These are phyloP conservation scores for Epithele typhae DNA, from an alignment of 768 basidiomycete species.

Conservation along the genomic window DNA sequence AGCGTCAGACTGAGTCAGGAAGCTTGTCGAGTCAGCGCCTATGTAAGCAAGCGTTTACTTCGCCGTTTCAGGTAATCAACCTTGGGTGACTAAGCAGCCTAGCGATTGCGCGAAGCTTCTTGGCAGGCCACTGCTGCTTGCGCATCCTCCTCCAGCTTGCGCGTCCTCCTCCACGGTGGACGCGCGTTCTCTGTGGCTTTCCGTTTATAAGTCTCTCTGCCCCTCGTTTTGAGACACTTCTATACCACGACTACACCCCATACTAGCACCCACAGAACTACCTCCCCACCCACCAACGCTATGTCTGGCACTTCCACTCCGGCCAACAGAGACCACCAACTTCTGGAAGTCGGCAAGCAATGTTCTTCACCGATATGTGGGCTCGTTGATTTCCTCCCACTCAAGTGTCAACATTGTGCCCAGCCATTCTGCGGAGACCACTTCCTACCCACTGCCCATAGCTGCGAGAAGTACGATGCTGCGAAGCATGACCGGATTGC, in stretches of 20 bases:
- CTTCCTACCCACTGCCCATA: conserved; percentile 64
- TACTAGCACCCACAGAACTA: too few species aligned
- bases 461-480: conserved; percentile 68
- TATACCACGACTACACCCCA: too few species aligned
- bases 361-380: conserved; percentile 65
- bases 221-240: too few species aligned
- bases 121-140: conserved; percentile 10
- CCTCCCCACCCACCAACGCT: conserved; percentile 4
- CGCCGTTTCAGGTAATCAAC: neutral
- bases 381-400: conserved; percentile 80
- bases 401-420: conserved; percentile 80
- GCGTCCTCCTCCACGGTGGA: conserved; percentile 15
- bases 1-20: too few species aligned
- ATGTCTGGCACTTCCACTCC: conserved; percentile 26
- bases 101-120: conserved; percentile 11
- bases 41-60: neutral
- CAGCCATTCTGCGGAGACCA: conserved; percentile 74
- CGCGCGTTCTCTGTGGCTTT: conserved; percentile 27
- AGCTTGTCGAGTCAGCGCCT: too few species aligned
- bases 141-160: conserved; percentile 11
- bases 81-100: neutral
- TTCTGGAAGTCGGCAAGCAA: conserved; percentile 66
- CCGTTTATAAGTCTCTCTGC: neutral
- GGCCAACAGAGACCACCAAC: conserved; percentile 44
- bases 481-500: conserved; percentile 69